These are phyloP conservation scores for Trametes sp. DNA, from an alignment of 1,284 basidiomycete species.

Conservation along the genomic window DNA sequence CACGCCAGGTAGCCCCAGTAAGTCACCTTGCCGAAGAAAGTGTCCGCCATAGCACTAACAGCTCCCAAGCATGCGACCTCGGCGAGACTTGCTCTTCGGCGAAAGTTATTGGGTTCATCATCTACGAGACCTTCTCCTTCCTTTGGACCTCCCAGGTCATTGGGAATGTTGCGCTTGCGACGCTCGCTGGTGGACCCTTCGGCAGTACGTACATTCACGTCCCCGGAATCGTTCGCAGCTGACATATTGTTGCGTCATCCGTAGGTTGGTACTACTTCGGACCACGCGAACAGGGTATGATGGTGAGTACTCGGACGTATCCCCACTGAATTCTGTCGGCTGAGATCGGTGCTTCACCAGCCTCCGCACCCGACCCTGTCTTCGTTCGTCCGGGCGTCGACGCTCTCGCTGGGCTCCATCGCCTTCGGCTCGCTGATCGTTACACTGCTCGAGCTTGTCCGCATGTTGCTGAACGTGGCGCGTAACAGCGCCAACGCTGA, in stretches of 20 bases:
- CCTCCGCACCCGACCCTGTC: conserved; percentile 76
- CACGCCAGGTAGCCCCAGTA: conserved; percentile 78
- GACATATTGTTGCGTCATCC: not conserved
- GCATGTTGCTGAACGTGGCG: conserved; percentile 70
- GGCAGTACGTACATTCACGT: conserved; percentile 49
- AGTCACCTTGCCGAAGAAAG: too few species aligned
- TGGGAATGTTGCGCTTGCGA: conserved; percentile 81
- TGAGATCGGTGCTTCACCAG: too few species aligned
- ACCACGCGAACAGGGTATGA: conserved; percentile 63
- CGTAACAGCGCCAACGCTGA: conserved; percentile 75
- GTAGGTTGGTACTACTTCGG: conserved; percentile 80
- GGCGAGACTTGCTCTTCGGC: conserved; percentile 57
- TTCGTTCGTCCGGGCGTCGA: conserved; percentile 83
- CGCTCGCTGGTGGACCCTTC: conserved; percentile 78
- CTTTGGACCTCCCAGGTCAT: conserved; percentile 86
- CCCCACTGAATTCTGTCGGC: too few species aligned
- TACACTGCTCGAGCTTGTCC: conserved; percentile 81
- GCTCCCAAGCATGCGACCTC: conserved; percentile 44
- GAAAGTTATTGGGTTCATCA: conserved; percentile 74
- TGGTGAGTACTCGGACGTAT: conserved; percentile 53
- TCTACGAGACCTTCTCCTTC: conserved; percentile 83
- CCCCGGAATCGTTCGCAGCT: not conserved
- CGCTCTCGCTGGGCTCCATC: conserved; percentile 87
- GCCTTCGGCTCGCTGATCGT: conserved; percentile 92
- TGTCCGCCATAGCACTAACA: too few species aligned